These are phyloP conservation scores for Aquilaria malaccensis DNA, from an alignment of 345 rosid genomes.

Conservation along the genomic window DNA sequence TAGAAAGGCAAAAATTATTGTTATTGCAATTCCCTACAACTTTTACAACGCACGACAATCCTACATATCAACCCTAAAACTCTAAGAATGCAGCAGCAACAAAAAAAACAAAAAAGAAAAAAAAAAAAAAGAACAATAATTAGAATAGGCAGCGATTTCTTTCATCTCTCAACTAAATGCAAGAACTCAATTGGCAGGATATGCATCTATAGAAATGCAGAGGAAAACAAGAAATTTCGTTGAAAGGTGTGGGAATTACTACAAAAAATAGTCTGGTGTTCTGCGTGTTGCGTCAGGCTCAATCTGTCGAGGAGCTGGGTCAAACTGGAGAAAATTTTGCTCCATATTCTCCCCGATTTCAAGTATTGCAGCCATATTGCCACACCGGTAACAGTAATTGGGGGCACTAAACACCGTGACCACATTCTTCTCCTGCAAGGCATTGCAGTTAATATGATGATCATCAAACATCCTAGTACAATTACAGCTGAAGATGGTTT, in stretches of 20 bases:
- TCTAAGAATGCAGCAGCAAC: slow-evolving; percentile 21
- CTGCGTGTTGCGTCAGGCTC: slow-evolving; percentile 76
- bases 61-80: slow-evolving; percentile 24
- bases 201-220: slow-evolving; percentile 41
- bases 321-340: slow-evolving; percentile 78
- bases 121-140: slow-evolving; percentile 24
- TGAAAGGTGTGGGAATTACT: slow-evolving; percentile 17
- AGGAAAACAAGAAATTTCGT: slow-evolving; percentile 14
- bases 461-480: neutral
- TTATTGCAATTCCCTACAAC: slow-evolving; percentile 26
- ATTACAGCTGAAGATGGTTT: neutral
- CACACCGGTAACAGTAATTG: slow-evolving; percentile 74
- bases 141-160: slow-evolving; percentile 5
- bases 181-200: slow-evolving; percentile 20
- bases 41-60: slow-evolving; percentile 20
- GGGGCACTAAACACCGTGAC: slow-evolving; percentile 87
- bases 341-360: slow-evolving; percentile 85
- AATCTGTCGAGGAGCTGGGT: slow-evolving; percentile 84
- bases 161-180: slow-evolving; percentile 20
- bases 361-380: slow-evolving; percentile 85
- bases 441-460: neutral
- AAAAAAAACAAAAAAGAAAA: slow-evolving; percentile 11
- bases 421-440: slow-evolving; percentile 59
- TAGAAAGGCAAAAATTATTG: slow-evolving; percentile 14
- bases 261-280: slow-evolving; percentile 88